Base-by-base conservation (phyloP, 2,329 filamentous ascomycete species). In the Apiospora arundinis region DNA sequence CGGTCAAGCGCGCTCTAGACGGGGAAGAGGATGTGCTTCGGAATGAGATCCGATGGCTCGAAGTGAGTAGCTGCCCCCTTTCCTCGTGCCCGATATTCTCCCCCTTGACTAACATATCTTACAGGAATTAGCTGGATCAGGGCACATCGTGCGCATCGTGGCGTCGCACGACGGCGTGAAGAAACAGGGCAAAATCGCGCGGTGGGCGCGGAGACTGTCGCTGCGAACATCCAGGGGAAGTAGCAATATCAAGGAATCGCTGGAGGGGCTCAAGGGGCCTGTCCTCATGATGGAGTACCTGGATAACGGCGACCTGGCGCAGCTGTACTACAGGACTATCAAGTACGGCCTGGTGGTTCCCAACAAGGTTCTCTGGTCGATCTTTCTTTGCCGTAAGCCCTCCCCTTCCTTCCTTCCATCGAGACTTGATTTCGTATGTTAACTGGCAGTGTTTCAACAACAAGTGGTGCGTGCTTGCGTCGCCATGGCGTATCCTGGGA, bases 271-370 rank as follows among this genome's bases (percentile, higher is more conserved):
- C 21, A 25, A 44, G 42, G 63, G 63, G n/a, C 63, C 40, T n/a
- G 63, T 67, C 16, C 37, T 67, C 14, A 16, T 67, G 12, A 45
- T 45, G 12, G 63, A 67, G n/a, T 67, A 67, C 12, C 37, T 67
- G 40, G 40, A 44, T 8, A 67, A 67, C 63, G 63, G 63, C 4
- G 63, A 67, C 12, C 63, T 67, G 37, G 37, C n/a, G n/a, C 37
- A 45, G 42, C 16, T 67, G 63, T 25, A 44, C 63, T 44, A 23
- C 37, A 25, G 23, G 12, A 45, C 42, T 40, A 25, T 45, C 37
- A 67, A 67, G 63, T 45, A 45, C n/a, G 23, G 16, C 9, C 5
- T 67, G 25, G 37, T 67, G 37, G 63, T 67, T 40, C 40, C 63
- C 18, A 67, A 67, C 40, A 42, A 40, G 6, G 63, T 44, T 21